These are phyloP conservation scores for Fusarium concolor DNA, from an alignment of 2,329 filamentous ascomycete genomes.

Conservation along the genomic window DNA sequence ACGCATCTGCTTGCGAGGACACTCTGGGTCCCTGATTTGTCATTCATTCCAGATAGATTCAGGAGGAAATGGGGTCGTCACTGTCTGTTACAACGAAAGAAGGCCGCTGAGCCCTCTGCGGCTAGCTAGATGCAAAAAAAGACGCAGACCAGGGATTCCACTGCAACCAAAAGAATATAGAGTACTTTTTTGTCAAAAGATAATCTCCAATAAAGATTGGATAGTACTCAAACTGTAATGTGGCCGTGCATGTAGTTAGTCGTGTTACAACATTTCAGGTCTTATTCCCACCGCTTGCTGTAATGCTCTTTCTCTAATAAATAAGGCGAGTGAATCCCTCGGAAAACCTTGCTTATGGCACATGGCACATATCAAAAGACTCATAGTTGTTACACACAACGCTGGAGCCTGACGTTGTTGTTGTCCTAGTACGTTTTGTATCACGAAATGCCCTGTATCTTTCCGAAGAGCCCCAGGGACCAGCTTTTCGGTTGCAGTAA, in stretches of 20 bases:
- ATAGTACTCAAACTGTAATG: conserved; percentile 1
- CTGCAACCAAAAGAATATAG: conserved; percentile 11
- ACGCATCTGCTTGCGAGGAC: conserved; percentile 81
- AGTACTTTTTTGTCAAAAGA: conserved; percentile 3
- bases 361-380: background rate
- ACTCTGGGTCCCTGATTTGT: conserved; percentile 82
- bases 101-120: background rate
- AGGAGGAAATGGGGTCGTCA: conserved; percentile 87
- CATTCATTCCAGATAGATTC: conserved; percentile 75
- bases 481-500: background rate
- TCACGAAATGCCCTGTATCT: background rate
- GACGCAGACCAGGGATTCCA: background rate
- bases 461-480: background rate
- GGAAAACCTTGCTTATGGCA: background rate
- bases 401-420: background rate
- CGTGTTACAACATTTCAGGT: background rate
- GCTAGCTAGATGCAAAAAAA: background rate
- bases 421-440: background rate
- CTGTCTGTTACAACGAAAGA: conserved; percentile 78
- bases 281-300: conserved; percentile 14
- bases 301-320: background rate
- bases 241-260: conserved; percentile 2
- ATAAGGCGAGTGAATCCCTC: background rate
- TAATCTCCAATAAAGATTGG: background rate
- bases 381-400: background rate